Evolutionary conservation across 2,329 filamentous ascomycete species (phyloP).

Genomic region (Mollisiaceae sp.): DNA sequence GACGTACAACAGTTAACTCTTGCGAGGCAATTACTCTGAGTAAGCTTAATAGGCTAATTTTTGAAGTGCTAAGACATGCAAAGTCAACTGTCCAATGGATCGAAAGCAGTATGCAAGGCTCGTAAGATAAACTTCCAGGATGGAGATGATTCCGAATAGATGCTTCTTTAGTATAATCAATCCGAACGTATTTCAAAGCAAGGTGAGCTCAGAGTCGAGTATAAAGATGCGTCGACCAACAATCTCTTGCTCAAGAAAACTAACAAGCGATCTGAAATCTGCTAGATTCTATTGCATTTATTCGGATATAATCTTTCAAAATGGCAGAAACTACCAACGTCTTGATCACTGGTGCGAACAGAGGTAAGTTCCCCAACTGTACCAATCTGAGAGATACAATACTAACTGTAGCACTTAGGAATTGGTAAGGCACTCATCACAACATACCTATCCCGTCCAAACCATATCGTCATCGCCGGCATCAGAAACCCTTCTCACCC

Average conservation of each 20-base stretch:
- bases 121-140: no score
- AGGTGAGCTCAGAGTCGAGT: not conserved
- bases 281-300: not conserved
- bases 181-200: not conserved
- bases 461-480: not conserved
- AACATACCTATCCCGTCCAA: not conserved
- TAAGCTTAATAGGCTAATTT: no score
- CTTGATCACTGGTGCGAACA: slow-evolving; percentile 23
- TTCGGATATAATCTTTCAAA: not conserved
- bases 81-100: not conserved
- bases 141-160: no score
- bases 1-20: no score
- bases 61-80: not conserved
- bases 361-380: slow-evolving; percentile 10
- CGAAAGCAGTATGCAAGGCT: no score
- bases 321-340: slow-evolving; percentile 19
- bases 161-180: not conserved
- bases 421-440: not conserved
- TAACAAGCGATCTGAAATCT: not conserved
- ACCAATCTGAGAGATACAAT: not conserved
- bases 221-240: not conserved
- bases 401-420: not conserved
- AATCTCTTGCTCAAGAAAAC: not conserved
- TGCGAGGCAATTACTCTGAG: no score
- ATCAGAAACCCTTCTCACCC: not conserved